Conservation (phyloP, 1,139 yeast genomes). For the Wickerhamomyces sp. region DNA sequence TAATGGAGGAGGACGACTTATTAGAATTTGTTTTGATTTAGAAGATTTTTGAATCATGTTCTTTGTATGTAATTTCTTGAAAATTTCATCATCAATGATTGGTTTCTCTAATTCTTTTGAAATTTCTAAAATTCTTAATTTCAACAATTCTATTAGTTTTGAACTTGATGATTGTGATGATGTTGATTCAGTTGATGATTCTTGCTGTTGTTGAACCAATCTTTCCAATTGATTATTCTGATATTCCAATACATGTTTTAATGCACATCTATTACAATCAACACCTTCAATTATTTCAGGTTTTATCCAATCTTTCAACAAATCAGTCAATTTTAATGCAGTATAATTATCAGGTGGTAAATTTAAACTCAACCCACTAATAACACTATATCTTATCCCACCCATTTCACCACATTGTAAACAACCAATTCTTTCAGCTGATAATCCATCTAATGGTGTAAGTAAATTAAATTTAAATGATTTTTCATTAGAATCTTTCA, state of each 20-base stretch:
- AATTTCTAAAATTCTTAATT: slow-evolving; percentile 49
- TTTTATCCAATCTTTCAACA: slow-evolving; percentile 66
- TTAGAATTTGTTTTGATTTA: slow-evolving; percentile 76
- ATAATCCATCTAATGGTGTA: slow-evolving; percentile 87
- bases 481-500: slow-evolving; percentile 33
- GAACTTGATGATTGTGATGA: slow-evolving; percentile 22
- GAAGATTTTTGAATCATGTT: slow-evolving; percentile 71
- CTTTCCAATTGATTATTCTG: slow-evolving; percentile 38
- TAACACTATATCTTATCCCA: slow-evolving; percentile 78
- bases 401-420: slow-evolving; percentile 88
- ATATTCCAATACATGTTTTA: slow-evolving; percentile 53
- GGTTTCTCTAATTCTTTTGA: slow-evolving; percentile 54
- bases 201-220: slow-evolving; percentile 16
- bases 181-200: too few species aligned
- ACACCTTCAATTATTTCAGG: slow-evolving; percentile 90
- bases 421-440: slow-evolving; percentile 86
- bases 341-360: slow-evolving; percentile 44
- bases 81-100: slow-evolving; percentile 75
- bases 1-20: slow-evolving; percentile 81
- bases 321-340: slow-evolving; percentile 45
- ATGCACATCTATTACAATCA: slow-evolving; percentile 87
- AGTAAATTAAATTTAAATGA: slow-evolving; percentile 53
- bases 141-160: slow-evolving; percentile 42
- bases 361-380: slow-evolving; percentile 76
- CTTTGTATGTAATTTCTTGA: slow-evolving; percentile 67